Conservation (phyloP, 495 filamentous ascomycete genomes). For the Podospora pseudopauciseta region DNA sequence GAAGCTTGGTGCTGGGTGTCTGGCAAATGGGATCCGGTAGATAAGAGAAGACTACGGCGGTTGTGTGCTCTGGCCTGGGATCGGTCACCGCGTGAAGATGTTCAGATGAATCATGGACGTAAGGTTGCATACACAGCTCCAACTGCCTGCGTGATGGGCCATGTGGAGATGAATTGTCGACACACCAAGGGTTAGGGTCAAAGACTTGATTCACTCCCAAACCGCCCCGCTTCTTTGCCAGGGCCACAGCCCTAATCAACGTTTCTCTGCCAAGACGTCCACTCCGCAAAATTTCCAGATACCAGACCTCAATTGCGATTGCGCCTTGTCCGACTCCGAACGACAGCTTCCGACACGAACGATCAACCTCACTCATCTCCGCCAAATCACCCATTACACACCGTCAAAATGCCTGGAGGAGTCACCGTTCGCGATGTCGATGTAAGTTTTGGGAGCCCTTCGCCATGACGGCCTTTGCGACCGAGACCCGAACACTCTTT, state of each 20-base stretch:
- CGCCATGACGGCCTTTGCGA: constrained; percentile 27
- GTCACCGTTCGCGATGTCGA: constrained; percentile 87
- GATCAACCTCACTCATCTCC: constrained; percentile 22
- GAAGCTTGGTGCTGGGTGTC: background rate
- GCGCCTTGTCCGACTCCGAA: constrained; percentile 10
- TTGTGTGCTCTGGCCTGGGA: no score
- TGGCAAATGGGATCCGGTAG: no score
- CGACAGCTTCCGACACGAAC: constrained; percentile 28
- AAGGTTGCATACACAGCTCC: no score
- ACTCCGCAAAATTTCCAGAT: constrained; percentile 24
- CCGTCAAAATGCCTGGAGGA: constrained; percentile 76
- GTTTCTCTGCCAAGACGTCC: constrained; percentile 24
- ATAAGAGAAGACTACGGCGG: no score
- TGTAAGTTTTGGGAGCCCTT: constrained; percentile 55
- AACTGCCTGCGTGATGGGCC: background rate
- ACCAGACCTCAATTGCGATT: constrained; percentile 17
- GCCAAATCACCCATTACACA: constrained; percentile 30
- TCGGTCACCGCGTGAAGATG: background rate
- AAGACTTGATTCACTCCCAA: background rate
- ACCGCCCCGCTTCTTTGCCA: background rate
- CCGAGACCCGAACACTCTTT: constrained; percentile 29
- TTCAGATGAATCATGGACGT: background rate
- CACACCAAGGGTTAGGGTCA: background rate
- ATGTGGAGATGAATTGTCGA: background rate
- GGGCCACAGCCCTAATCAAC: constrained; percentile 26